Evolutionary conservation across 2,329 filamentous ascomycete genomes (phyloP), one percentile per base, ranked within the genome.

Genomic region (Fusarium sp.): DNA sequence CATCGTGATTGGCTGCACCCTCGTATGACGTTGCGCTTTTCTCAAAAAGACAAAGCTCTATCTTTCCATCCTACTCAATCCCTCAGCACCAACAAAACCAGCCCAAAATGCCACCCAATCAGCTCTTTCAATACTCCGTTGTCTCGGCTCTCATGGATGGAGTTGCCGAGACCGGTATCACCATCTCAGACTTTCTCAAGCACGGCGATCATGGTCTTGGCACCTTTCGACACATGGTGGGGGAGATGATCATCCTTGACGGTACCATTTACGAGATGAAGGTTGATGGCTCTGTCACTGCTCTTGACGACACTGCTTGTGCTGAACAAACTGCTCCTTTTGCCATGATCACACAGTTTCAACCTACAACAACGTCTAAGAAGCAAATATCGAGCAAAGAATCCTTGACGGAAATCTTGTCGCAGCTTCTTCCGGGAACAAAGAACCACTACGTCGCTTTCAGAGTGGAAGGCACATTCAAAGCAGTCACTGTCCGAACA

Each of bases 111-210:
- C 1, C 60, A 9, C 8, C 56, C 20, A 71, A 71, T 45, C 44
- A 66, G 2, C 56, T 71, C 17, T 68, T 62, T 5, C 68, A 71
- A 26, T 71, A 62, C 15, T 71, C 68, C 1, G 56, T 71, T 41
- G 61, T 71, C 41, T 71, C 68, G 15, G 68, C 68, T 13, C 56
- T 71, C 9, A 68, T 71, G 52, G 68, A 71, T 43, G 68, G 68
- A 3, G 68, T 71, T 4, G 68, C 68, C 9, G 54, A 58, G 35
- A 58, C 68, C 7, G 68, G 68, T 11, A 53, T 71, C 5, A 39
- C 56, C 7, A 43, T 71, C 22, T 54, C 37, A 3, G 53, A 68
- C 3, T 64, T 71, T 1, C 40, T 68, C 22, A n/a, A 35, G 3
- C 49, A 57, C 15, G 68, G 68, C 8, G 43, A 67, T 9, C 65